phyloP scores from a whole-genome alignment of 1,284 basidiomycete species.

The Puccinia hordei region DNA sequence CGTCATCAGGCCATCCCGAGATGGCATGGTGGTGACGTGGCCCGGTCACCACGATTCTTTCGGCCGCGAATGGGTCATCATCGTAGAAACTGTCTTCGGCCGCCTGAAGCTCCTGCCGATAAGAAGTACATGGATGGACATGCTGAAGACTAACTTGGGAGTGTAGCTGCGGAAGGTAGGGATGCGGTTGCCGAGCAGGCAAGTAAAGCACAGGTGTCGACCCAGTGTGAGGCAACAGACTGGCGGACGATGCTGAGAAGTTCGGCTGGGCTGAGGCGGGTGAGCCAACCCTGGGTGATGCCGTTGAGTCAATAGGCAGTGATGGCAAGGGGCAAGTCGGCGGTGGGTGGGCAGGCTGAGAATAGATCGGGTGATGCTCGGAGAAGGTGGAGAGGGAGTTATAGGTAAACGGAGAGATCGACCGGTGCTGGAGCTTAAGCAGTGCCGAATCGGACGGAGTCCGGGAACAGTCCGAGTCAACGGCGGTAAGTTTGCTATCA shows the following conservation, averaged over 20 bases:
- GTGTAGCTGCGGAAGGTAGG: not conserved
- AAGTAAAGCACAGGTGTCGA: not conserved
- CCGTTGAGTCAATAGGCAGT: not conserved
- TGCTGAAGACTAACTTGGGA: constrained; percentile 8
- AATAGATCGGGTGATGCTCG: not conserved
- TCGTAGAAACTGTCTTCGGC: constrained; percentile 3
- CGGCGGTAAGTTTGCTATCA: constrained; percentile 27
- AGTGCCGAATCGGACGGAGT: not conserved
- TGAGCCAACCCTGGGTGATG: not conserved
- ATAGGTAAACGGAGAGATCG: not conserved
- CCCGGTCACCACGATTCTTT: constrained; percentile 22
- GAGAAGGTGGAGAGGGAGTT: not conserved
- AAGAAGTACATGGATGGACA: constrained; percentile 26
- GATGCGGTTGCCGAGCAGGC: not conserved
- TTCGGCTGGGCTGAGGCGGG: not conserved
- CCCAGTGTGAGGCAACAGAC: not conserved
- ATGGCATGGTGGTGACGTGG: not conserved
- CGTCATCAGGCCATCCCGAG: constrained; percentile 19
- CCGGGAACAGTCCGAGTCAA: not conserved
- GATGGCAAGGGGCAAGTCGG: constrained; percentile 23
- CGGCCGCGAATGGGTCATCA: constrained; percentile 38
- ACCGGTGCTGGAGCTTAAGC: not conserved
- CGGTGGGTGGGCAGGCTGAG: constrained; percentile 22
- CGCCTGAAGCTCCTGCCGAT: constrained; percentile 5
- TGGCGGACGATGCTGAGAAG: no score